Percentiles rank a stretch among this genome's conserved stretches.
These are phyloP conservation scores for Blumeriella jaapii DNA, from an alignment of 2,329 filamentous ascomycete genomes.

Conservation along the genomic window DNA sequence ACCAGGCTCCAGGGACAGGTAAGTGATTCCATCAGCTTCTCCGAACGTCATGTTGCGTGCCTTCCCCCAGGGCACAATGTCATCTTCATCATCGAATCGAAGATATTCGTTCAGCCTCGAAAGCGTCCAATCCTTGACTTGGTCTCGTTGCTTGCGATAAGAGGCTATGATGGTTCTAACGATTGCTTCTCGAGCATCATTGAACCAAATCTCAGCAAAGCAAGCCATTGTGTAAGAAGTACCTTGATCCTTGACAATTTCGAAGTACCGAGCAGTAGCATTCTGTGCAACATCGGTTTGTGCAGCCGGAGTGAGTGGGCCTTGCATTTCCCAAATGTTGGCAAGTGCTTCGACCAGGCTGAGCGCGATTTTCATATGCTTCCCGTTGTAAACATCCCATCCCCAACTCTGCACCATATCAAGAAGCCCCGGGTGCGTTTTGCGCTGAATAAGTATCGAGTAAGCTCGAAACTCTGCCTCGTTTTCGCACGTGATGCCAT, in stretches of 20 bases:
- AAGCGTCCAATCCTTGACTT: slow-evolving; percentile 49
- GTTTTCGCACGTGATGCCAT: slow-evolving; percentile 45
- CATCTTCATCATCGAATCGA: slow-evolving; percentile 55
- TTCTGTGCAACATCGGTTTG: slow-evolving; percentile 33
- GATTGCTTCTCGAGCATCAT: slow-evolving; percentile 45
- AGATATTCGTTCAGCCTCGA: slow-evolving; percentile 43
- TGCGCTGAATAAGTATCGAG: slow-evolving; percentile 49
- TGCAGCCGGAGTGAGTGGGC: slow-evolving; percentile 38
- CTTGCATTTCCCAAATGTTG: slow-evolving; percentile 44
- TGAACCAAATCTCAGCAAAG: slow-evolving; percentile 57
- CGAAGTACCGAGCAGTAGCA: slow-evolving; percentile 44
- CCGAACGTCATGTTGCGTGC: slow-evolving; percentile 44
- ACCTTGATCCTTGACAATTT: slow-evolving; percentile 42
- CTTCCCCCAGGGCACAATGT: slow-evolving; percentile 54
- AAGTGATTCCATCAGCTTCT: slow-evolving; percentile 28
- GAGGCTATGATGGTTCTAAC: slow-evolving; percentile 42
- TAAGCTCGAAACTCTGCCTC: slow-evolving; percentile 57
- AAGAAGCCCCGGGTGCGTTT: slow-evolving; percentile 41
- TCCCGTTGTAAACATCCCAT: slow-evolving; percentile 41
- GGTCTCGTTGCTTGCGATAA: slow-evolving; percentile 44
- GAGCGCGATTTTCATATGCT: slow-evolving; percentile 49
- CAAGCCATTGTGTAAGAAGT: slow-evolving; percentile 62
- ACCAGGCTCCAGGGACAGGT: slow-evolving; percentile 23
- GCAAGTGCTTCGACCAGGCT: slow-evolving; percentile 49
- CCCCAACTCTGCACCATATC: slow-evolving; percentile 46